Base-by-base conservation (phyloP, 495 filamentous ascomycete genomes). In the Talaromyces proteolyticus region DNA sequence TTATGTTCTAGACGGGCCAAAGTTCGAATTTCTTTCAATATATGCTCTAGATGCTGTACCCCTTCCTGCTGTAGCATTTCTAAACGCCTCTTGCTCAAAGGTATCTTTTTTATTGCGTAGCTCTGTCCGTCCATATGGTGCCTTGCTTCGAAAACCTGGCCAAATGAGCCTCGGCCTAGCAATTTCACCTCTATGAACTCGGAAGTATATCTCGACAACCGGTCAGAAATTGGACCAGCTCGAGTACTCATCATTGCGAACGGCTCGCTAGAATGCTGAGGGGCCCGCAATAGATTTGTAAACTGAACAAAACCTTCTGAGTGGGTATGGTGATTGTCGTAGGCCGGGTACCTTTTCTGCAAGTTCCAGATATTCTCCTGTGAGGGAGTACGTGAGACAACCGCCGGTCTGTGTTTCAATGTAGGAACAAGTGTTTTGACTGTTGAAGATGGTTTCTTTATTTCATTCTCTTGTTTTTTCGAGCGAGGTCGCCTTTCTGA, bases 81-180 rank as follows among this genome's bases (percentile, higher is more conserved):
- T 8, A 77, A 61, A 10, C 75, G 65, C 49, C 57, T 66, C 29
- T 73, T 67, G 24, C 68, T 76, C 12, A 80, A 61, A 11, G 73
- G 69, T 10, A 80, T 74, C 49, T 77, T 80, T 53, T 80, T 80
- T 43, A 80, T 61, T 0, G 76, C 76, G 51, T 80, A 80, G 26
- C 65, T 59, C 44, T 73, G 73, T 3, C 69, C 71, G 46, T 80
- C 76, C 5, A 80, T 68, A 34, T 72, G 68, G 40, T 80, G 75
- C 14, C 55, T 68, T 34, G 72, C 76, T 38, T 76, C 70, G 46
- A 73, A 78, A 6, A 80, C 76, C 21, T 75, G 69, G 4, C 76
- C 76, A 49, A 77, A 80, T 2, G 74, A 75, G 4, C 76, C 76
- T 40, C 66, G 74, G 4, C 76, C 76, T 6, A 80, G 55, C 4